Percentiles rank a stretch among this genome's conserved stretches.
These are phyloP conservation scores for Eimeria falciformis DNA, from an alignment of 169 alveolate species.

Conservation along the genomic window DNA sequence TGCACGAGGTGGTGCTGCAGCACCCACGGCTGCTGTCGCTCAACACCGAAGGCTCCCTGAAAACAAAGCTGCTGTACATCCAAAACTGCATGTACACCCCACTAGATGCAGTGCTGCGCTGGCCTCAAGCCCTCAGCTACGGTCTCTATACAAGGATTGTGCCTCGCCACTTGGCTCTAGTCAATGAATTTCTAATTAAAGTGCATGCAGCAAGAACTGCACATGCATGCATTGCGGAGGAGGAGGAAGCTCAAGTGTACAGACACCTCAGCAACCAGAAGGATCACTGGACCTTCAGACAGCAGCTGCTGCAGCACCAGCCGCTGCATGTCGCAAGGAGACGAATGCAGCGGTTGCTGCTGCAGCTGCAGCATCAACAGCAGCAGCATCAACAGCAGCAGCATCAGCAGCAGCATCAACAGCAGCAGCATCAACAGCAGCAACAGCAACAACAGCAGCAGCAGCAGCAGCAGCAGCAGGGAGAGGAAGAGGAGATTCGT, in stretches of 20 bases:
- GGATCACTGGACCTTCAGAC: constrained; percentile 12
- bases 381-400: constrained; percentile 49
- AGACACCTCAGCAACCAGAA: neutral
- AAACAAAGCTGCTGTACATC: constrained; percentile 66
- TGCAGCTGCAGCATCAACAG: constrained; percentile 39
- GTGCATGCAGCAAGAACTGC: neutral
- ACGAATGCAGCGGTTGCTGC: constrained; percentile 29
- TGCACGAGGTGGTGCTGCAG: constrained; percentile 45
- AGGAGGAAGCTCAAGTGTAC: neutral
- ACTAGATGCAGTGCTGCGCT: constrained; percentile 59
- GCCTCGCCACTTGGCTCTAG: constrained; percentile 73
- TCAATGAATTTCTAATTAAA: constrained; percentile 23
- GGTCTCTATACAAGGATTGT: constrained; percentile 73
- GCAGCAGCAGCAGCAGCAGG: constrained; percentile 12
- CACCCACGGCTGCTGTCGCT: constrained; percentile 48
- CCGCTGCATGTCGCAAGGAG: neutral
- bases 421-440: constrained; percentile 11
- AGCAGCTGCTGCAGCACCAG: constrained; percentile 64
- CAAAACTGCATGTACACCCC: constrained; percentile 70
- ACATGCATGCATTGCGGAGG: neutral
- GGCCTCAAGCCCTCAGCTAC: constrained; percentile 73
- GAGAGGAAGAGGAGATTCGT: neutral
- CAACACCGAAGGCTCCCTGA: constrained; percentile 42
- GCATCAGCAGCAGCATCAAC: constrained; percentile 7
- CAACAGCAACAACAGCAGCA: constrained; percentile 9